phyloP scores from a whole-genome alignment of 805 yeast species.

The Hanseniaspora thailandica region DNA sequence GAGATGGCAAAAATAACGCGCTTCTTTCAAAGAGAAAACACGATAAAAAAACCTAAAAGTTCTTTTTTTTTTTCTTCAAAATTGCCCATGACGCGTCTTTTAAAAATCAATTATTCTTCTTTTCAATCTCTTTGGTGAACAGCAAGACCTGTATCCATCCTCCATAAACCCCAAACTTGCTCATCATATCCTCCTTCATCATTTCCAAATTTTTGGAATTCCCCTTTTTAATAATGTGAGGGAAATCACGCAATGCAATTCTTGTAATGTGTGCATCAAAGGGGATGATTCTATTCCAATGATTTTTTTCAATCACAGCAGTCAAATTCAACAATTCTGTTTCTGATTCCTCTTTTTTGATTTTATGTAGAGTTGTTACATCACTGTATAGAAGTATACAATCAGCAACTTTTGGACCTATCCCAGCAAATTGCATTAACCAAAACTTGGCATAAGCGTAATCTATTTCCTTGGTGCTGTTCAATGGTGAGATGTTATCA shows the following conservation, averaged over 20 bases:
- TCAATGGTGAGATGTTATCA: conserved; percentile 29
- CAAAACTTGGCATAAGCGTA: conserved; percentile 22
- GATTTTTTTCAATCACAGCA: not conserved
- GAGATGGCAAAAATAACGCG: too few relatives aligned
- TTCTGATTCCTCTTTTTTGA: not conserved
- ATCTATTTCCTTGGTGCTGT: conserved; percentile 13
- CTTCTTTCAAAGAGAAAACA: too few relatives aligned
- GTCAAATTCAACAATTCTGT: conserved; percentile 1
- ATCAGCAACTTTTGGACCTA: conserved; percentile 97
- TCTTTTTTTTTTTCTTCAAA: too few relatives aligned
- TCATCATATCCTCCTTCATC: conserved; percentile 48
- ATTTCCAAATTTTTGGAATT: conserved; percentile 38
- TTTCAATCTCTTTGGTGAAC: conserved; percentile 73
- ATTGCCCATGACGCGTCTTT: too few relatives aligned
- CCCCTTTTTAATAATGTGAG: conserved; percentile 9
- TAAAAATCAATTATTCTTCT: not conserved
- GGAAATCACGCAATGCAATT: conserved; percentile 71
- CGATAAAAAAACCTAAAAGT: too few relatives aligned
- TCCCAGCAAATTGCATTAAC: conserved; percentile 63
- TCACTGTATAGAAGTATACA: conserved; percentile 88
- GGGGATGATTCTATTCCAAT: conserved; percentile 66
- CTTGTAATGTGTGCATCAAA: conserved; percentile 92
- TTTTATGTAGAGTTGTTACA: conserved; percentile 31
- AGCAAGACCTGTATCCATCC: conserved; percentile 98
- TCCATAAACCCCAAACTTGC: conserved; percentile 79